phyloP scores from a whole-genome alignment of 768 basidiomycete genomes.

The Kwoniella newhampshirensis region DNA sequence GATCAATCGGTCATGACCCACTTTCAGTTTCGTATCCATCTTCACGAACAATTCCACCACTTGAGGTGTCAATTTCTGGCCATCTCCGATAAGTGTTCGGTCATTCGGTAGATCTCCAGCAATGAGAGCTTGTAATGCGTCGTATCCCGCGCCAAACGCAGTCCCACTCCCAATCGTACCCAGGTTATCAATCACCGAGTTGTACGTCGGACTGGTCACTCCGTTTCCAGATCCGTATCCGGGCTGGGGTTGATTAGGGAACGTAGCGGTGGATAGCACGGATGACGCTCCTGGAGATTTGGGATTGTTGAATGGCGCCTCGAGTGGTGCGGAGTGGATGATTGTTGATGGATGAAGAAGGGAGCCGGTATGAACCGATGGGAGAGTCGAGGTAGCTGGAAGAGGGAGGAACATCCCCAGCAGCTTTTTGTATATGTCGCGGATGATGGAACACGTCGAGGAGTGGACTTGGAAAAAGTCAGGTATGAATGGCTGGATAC shows the following conservation, averaged over 20 bases:
- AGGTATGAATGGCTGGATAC: constrained; percentile 43
- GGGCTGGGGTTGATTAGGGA: constrained; percentile 13
- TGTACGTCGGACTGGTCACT: too few relatives aligned
- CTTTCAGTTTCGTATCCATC: constrained; percentile 39
- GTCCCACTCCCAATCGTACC: too few relatives aligned
- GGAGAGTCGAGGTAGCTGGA: constrained; percentile 5
- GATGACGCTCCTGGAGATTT: constrained; percentile 16
- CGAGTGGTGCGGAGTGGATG: constrained; percentile 41
- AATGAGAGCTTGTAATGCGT: constrained; percentile 36
- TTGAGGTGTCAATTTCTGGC: constrained; percentile 39
- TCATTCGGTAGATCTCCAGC: constrained; percentile 36
- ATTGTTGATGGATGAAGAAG: constrained; percentile 38
- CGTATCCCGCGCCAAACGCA: constrained; percentile 3
- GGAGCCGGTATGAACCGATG: background rate
- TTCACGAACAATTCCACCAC: constrained; percentile 38
- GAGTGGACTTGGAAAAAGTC: constrained; percentile 42
- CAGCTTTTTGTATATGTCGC: constrained; percentile 48
- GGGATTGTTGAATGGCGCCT: constrained; percentile 15
- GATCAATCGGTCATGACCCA: constrained; percentile 7
- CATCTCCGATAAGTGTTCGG: constrained; percentile 38
- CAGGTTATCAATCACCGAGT: too few relatives aligned
- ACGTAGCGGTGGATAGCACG: constrained; percentile 16
- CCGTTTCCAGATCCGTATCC: background rate
- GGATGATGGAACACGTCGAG: constrained; percentile 41
- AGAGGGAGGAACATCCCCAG: constrained; percentile 35